These are phyloP conservation scores for Penicillium pancosmium DNA, from an alignment of 495 filamentous ascomycete species.

Conservation along the genomic window DNA sequence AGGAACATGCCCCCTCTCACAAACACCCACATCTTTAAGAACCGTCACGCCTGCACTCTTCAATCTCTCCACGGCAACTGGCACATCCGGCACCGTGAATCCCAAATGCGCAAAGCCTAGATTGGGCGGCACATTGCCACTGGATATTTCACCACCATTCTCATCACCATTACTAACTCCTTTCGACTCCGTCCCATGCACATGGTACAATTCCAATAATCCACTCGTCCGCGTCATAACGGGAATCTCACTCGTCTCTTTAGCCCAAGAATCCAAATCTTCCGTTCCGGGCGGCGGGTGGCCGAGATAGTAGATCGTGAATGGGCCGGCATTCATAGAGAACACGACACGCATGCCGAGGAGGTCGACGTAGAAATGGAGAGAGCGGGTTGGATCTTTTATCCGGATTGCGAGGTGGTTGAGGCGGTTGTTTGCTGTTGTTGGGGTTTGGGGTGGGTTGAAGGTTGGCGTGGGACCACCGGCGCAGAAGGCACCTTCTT, in stretches of 20 bases:
- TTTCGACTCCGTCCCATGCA: slow-evolving; percentile 35
- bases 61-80: slow-evolving; percentile 34
- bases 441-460: slow-evolving; percentile 29
- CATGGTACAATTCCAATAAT: slow-evolving; percentile 40
- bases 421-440: slow-evolving; percentile 45
- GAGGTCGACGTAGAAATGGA: slow-evolving; percentile 49
- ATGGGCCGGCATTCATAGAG: slow-evolving; percentile 47
- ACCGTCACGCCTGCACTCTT: slow-evolving; percentile 32
- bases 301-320: slow-evolving; percentile 49
- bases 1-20: slow-evolving; percentile 32
- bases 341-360: slow-evolving; percentile 54
- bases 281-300: slow-evolving; percentile 32
- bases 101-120: slow-evolving; percentile 46
- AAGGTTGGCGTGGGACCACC: slow-evolving; percentile 32
- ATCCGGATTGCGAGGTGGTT: slow-evolving; percentile 51
- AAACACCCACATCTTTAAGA: slow-evolving; percentile 41
- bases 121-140: slow-evolving; percentile 36
- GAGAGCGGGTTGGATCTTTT: slow-evolving; percentile 37
- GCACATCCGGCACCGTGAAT: slow-evolving; percentile 42
- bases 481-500: slow-evolving; percentile 33
- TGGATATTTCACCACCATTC: slow-evolving; percentile 17
- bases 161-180: slow-evolving; percentile 4
- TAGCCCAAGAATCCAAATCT: slow-evolving; percentile 30
- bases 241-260: slow-evolving; percentile 27
- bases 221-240: slow-evolving; percentile 34